Conservation (phyloP, 495 filamentous ascomycete species). For the Astrocystis sublimbata region DNA sequence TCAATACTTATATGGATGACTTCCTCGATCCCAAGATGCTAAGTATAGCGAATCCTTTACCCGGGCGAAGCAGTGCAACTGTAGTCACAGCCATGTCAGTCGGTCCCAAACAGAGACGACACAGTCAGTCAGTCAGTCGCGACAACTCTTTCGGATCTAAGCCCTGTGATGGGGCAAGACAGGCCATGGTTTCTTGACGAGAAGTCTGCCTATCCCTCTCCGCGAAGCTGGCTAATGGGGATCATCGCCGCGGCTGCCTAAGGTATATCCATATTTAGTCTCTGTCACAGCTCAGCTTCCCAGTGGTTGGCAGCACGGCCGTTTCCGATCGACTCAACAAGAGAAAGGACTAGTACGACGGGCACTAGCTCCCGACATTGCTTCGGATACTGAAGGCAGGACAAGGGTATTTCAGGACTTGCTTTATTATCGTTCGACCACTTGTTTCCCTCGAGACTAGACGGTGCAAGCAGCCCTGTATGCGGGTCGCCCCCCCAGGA, state of each 20-base stretch:
- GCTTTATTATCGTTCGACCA: not conserved
- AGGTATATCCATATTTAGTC: slow-evolving; percentile 11
- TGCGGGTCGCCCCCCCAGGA: slow-evolving; percentile 2
- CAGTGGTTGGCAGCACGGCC: slow-evolving; percentile 6
- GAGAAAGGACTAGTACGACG: not conserved
- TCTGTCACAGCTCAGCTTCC: slow-evolving; percentile 8
- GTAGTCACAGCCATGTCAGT: not conserved
- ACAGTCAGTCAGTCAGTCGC: not conserved
- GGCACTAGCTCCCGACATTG: slow-evolving; percentile 1
- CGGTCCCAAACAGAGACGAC: not conserved
- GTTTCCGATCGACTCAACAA: not conserved
- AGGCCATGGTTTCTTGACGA: not conserved
- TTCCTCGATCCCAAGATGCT: not conserved
- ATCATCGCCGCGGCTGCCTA: slow-evolving; percentile 1
- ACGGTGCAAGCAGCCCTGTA: slow-evolving; percentile 12
- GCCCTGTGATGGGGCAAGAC: not conserved
- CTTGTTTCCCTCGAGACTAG: not conserved
- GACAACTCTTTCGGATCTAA: not conserved
- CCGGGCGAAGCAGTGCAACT: not conserved
- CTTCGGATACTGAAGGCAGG: no score
- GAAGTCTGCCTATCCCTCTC: slow-evolving; percentile 9
- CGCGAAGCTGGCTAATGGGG: slow-evolving; percentile 7
- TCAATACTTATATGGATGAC: not conserved
- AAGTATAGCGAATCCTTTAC: not conserved
- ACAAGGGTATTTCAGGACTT: slow-evolving; percentile 9